phyloP scores from a whole-genome alignment of 805 yeast genomes.

The Candida sonorensis region DNA sequence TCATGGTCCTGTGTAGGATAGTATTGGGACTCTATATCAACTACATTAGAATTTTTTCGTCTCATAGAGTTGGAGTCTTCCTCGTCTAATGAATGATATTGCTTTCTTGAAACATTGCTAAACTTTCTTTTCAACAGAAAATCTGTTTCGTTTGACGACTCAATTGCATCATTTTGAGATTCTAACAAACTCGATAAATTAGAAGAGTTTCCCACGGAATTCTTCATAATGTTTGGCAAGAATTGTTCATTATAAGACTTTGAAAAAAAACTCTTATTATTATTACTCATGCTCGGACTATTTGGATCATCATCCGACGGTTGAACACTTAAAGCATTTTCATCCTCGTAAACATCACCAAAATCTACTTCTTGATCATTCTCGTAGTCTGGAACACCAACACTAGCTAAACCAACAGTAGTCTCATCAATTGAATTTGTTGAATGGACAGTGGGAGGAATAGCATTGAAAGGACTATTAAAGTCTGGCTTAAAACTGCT shows the following conservation, averaged over 20 bases:
- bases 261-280: no score
- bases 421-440: slow-evolving; percentile 48
- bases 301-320: no score
- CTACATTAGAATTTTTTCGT: no score
- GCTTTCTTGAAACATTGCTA: background rate
- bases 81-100: no score
- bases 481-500: slow-evolving; percentile 26
- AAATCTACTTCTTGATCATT: slow-evolving; percentile 7
- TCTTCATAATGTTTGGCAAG: no score
- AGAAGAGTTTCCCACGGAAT: slow-evolving; percentile 1
- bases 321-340: background rate
- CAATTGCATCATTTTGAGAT: no score
- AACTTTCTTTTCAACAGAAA: no score
- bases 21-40: slow-evolving; percentile 9
- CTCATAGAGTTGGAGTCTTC: no score
- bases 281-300: no score
- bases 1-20: no score
- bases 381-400: slow-evolving; percentile 40
- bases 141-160: no score
- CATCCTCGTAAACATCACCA: slow-evolving; percentile 6
- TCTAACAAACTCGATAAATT: slow-evolving; percentile 1
- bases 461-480: slow-evolving; percentile 8
- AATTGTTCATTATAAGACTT: no score
- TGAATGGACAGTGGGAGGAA: slow-evolving; percentile 40
- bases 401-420: slow-evolving; percentile 48